A percentile compares a stretch with the other conserved stretches of the same genome.
Conservation (phyloP, 2,329 filamentous ascomycete species). For the Phaeophleospora eucalypticola region DNA sequence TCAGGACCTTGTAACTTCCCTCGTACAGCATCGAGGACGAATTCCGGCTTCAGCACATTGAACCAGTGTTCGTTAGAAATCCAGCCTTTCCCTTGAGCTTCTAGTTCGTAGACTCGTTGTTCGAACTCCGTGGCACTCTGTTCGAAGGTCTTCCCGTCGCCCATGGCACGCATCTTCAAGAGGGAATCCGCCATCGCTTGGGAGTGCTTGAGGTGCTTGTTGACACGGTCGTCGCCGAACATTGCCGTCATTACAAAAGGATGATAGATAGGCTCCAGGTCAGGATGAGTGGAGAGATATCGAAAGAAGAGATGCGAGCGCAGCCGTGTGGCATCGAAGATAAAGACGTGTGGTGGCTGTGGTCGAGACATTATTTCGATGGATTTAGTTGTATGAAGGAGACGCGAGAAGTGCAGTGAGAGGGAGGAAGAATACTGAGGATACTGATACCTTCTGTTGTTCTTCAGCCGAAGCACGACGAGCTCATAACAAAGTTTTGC, state of each 20-base stretch:
- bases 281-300: slow-evolving; percentile 8
- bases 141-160: neutral
- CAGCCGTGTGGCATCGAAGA: slow-evolving; percentile 10
- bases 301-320: slow-evolving; percentile 14
- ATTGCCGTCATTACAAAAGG: slow-evolving; percentile 7
- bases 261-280: slow-evolving; percentile 5
- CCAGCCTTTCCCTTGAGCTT: neutral
- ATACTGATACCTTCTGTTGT: no score
- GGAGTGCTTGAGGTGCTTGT: slow-evolving; percentile 1
- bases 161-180: slow-evolving; percentile 1
- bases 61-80: slow-evolving; percentile 6
- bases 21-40: neutral
- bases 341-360: slow-evolving; percentile 4
- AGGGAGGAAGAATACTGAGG: no score
- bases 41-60: slow-evolving; percentile 1
- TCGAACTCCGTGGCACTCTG: neutral
- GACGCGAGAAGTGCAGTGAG: no score
- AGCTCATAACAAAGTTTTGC: no score
- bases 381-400: no score
- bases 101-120: neutral
- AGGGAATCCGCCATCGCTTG: no score
- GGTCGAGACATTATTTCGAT: no score
- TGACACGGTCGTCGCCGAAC: slow-evolving; percentile 8
- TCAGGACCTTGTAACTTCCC: neutral
- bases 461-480: no score